phyloP scores from a whole-genome alignment of 345 rosid genomes.

The Eucalyptus pumila region DNA sequence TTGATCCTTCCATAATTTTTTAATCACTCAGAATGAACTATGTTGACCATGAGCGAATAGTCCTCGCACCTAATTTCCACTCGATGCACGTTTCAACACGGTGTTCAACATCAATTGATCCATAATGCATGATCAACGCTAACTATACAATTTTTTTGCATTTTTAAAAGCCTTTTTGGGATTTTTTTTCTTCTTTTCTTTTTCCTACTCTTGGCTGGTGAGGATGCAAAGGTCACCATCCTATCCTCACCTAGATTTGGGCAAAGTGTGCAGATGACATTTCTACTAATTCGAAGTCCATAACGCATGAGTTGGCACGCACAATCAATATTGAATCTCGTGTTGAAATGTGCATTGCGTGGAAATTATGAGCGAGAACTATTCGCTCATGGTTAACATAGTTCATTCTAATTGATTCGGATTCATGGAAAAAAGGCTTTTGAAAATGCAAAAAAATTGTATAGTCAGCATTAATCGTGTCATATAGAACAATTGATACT shows the following conservation, averaged over 20 bases:
- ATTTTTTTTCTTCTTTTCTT: no score
- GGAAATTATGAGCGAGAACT: not conserved
- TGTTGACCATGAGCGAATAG: not conserved
- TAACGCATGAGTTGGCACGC: not conserved
- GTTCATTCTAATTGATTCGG: not conserved
- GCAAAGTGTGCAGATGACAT: rapidly evolving
- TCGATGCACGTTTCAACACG: not conserved
- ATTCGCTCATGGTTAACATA: not conserved
- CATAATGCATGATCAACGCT: no score
- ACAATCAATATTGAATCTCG: not conserved
- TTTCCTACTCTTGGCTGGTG: no score
- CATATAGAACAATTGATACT: rapidly evolving
- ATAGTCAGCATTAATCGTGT: rapidly evolving
- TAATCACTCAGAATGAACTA: not conserved
- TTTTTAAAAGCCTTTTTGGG: no score
- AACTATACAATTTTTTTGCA: no score
- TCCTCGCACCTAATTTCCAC: not conserved
- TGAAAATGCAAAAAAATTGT: no score
- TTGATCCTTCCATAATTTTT: not conserved
- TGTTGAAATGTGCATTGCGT: not conserved
- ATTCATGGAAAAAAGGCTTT: not conserved
- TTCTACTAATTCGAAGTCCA: not conserved
- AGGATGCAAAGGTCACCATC: rapidly evolving
- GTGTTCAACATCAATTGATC: not conserved
- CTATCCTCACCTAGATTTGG: no score